Percentiles rank a stretch among this genome's conserved stretches.
Evolutionary conservation across 352 stramenopile species (phyloP).

Genomic region (Peronospora belbahrii): DNA sequence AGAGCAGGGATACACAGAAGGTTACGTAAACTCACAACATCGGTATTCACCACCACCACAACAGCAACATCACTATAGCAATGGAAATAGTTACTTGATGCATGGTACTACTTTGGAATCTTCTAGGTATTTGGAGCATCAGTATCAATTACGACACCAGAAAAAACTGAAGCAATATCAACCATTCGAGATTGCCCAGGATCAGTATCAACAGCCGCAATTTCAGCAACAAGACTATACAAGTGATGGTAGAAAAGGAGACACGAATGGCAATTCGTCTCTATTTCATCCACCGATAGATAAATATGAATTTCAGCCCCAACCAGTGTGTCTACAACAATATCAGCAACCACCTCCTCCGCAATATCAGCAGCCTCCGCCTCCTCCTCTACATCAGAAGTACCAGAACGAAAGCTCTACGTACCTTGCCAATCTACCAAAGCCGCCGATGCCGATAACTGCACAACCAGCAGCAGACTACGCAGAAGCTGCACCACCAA

Average conservation of each 20-base stretch:
- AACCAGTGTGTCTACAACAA: slow-evolving; percentile 10
- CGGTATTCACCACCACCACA: slow-evolving; percentile 3
- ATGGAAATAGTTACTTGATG: no score
- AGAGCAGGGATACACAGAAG: slow-evolving; percentile 16
- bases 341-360: not conserved
- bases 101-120: no score
- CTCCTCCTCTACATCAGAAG: not conserved
- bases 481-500: slow-evolving; percentile 20
- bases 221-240: slow-evolving; percentile 14
- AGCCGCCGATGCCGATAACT: slow-evolving; percentile 6
- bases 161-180: slow-evolving; percentile 7
- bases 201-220: slow-evolving; percentile 5
- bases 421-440: slow-evolving; percentile 12
- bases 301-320: slow-evolving; percentile 10
- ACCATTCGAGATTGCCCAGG: slow-evolving; percentile 7
- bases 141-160: slow-evolving; percentile 3
- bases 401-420: slow-evolving; percentile 7
- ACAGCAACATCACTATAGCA: not conserved
- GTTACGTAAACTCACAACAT: slow-evolving; percentile 6
- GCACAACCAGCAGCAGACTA: slow-evolving; percentile 18
- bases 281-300: slow-evolving; percentile 11
- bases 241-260: slow-evolving; percentile 4
- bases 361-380: slow-evolving; percentile 2
- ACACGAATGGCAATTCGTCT: slow-evolving; percentile 8
- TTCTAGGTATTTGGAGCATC: slow-evolving; percentile 3